Percentiles rank a stretch among this genome's conserved stretches.
These are phyloP conservation scores for Cadophora sp. DNA, from an alignment of 2,329 filamentous ascomycete genomes.

Conservation along the genomic window DNA sequence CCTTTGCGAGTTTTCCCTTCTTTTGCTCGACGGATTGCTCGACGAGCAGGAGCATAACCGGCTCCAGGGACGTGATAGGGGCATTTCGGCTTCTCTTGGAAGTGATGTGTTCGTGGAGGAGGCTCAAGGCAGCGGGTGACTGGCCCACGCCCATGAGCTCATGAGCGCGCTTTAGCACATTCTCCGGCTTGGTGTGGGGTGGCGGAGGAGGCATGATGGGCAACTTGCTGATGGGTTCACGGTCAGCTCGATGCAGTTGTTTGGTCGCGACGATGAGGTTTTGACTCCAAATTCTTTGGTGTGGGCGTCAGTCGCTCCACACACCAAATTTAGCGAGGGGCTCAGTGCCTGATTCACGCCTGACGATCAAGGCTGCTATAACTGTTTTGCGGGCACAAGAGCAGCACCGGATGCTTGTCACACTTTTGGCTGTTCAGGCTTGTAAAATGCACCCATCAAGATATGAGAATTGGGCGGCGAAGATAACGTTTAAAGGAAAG, in stretches of 20 bases:
- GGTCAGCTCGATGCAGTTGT: constrained; percentile 16
- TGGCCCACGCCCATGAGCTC: constrained; percentile 99
- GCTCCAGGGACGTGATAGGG: constrained; percentile 94
- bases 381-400: neutral
- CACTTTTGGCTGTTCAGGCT: neutral
- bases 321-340: constrained; percentile 5
- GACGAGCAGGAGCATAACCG: constrained; percentile 97
- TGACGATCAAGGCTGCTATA: neutral
- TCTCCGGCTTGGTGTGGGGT: constrained; percentile 97
- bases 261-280: constrained; percentile 19
- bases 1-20: constrained; percentile 98
- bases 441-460: no score
- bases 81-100: constrained; percentile 98
- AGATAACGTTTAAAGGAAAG: no score
- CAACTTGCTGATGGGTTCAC: constrained; percentile 30
- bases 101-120: constrained; percentile 99
- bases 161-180: constrained; percentile 97
- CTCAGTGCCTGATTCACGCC: constrained; percentile 7
- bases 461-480: no score
- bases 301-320: constrained; percentile 10
- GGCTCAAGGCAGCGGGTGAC: constrained; percentile 86
- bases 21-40: constrained; percentile 96
- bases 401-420: neutral
- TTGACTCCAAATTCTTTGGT: constrained; percentile 8
- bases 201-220: constrained; percentile 78